Conservation (phyloP, 2,329 filamentous ascomycete species). For the Trichocomaceae sp. region DNA sequence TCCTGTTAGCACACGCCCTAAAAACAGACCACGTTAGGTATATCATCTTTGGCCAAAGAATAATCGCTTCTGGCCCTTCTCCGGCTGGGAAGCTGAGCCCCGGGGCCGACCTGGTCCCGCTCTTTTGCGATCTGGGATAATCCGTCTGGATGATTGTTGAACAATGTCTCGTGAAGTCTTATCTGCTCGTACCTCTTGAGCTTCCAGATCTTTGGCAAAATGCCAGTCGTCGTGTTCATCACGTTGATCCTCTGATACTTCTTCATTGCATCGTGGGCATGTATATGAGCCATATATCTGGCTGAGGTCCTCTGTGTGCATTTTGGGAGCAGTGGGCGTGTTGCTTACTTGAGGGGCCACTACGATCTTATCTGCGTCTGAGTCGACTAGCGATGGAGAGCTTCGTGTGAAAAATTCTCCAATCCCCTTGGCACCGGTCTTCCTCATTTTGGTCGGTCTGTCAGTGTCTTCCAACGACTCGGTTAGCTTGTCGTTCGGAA, state of each 20-base stretch:
- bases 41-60: conserved; percentile 22
- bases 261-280: conserved; percentile 61
- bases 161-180: conserved; percentile 6
- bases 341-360: background rate
- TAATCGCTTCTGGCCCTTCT: conserved; percentile 33
- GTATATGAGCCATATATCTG: conserved; percentile 27
- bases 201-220: conserved; percentile 78
- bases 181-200: conserved; percentile 48
- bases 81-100: conserved; percentile 18
- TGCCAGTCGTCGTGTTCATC: conserved; percentile 90
- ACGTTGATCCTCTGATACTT: conserved; percentile 52
- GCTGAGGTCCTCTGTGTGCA: background rate
- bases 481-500: conserved; percentile 13
- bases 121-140: conserved; percentile 15
- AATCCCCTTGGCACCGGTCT: conserved; percentile 47
- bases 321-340: background rate
- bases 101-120: conserved; percentile 20
- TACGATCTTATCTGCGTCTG: background rate
- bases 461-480: conserved; percentile 14
- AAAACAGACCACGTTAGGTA: background rate
- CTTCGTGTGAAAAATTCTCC: conserved; percentile 51
- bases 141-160: conserved; percentile 14
- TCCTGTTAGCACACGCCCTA: background rate
- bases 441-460: conserved; percentile 39
- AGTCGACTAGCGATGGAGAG: background rate